Conservation (phyloP, 257 asterid species). For the Solanum lycopersicoides region DNA sequence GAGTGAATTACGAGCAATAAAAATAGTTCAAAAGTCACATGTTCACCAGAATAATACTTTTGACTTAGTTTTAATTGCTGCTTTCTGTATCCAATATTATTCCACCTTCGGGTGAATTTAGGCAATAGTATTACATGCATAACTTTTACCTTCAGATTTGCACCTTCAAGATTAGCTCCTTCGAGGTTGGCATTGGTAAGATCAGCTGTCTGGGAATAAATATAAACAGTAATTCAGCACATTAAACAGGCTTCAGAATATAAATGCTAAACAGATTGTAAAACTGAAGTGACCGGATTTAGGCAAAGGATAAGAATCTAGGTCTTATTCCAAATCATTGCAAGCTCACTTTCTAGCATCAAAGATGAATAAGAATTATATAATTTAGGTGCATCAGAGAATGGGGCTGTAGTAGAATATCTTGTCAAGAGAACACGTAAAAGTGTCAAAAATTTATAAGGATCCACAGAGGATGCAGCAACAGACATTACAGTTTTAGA, state of each 20-base stretch:
- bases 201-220: conserved; percentile 68
- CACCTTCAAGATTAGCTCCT: conserved; percentile 97
- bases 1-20: not conserved
- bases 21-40: not conserved
- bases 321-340: not conserved
- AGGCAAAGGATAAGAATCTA: not conserved
- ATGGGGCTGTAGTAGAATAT: not conserved
- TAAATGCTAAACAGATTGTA: not conserved
- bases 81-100: not conserved
- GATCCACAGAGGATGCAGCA: not conserved
- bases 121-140: not conserved
- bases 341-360: not conserved
- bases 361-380: not conserved
- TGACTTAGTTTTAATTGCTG: not conserved
- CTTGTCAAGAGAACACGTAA: not conserved
- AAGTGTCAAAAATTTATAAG: not conserved
- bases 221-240: not conserved
- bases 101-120: not conserved
- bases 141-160: conserved; percentile 72
- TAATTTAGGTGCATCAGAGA: not conserved
- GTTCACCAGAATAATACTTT: not conserved
- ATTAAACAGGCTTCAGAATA: not conserved
- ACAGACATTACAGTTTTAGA: not conserved
- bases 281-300: not conserved
- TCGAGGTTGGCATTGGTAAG: conserved; percentile 97